A percentile compares a stretch with the other conserved stretches of the same genome.
These are phyloP conservation scores for Corymbia maculata DNA, from an alignment of 345 rosid species.

Conservation along the genomic window DNA sequence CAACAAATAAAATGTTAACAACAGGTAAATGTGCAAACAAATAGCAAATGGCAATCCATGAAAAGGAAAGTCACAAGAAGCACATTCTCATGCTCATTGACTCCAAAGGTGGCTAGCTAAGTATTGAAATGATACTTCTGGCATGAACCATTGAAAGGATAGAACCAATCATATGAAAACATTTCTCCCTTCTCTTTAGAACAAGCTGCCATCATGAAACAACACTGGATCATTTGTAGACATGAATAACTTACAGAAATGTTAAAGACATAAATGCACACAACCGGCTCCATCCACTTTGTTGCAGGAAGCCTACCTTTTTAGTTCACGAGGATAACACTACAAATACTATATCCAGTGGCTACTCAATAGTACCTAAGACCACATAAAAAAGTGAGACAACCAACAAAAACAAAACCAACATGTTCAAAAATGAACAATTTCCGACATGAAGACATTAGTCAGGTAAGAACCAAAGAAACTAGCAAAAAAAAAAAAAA, in stretches of 20 bases:
- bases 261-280: not conserved
- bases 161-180: not conserved
- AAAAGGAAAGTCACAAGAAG: not conserved
- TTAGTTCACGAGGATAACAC: not conserved
- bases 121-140: not conserved
- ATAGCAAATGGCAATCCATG: not conserved
- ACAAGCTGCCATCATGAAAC: not conserved
- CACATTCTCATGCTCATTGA: not conserved
- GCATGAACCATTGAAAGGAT: not conserved
- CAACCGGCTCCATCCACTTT: not conserved
- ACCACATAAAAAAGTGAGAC: not conserved
- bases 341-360: not conserved
- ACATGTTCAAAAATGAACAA: not conserved
- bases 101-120: not conserved
- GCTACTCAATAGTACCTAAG: not conserved
- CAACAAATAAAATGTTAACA: not conserved
- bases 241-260: not conserved
- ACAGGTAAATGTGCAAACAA: not conserved
- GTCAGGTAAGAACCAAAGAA: not conserved
- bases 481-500: not conserved
- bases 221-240: not conserved
- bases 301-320: not conserved
- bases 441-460: not conserved
- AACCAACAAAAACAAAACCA: not conserved
- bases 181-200: not conserved